phyloP scores from a whole-genome alignment of 2,329 filamentous ascomycete species.

The Aureobasidium sp. region DNA sequence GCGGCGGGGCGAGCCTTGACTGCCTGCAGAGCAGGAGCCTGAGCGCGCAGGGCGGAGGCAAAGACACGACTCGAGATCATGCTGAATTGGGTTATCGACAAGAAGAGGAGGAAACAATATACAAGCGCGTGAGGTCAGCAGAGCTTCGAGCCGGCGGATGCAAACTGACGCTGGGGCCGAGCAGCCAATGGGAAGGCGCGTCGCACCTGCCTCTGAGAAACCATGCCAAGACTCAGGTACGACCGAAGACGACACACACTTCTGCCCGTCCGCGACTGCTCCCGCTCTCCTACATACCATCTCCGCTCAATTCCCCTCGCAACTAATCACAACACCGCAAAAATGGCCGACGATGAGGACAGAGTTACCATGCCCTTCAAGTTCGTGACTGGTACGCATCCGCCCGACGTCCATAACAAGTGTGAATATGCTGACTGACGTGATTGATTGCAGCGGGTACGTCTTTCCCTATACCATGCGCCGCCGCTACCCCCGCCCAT shows the following conservation, averaged over 20 bases:
- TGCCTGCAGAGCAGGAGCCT: conserved; percentile 15
- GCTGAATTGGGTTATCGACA: conserved; percentile 8
- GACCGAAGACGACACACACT: conserved; percentile 5
- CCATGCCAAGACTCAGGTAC: conserved; percentile 5
- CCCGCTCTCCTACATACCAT: background rate
- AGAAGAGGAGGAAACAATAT: background rate
- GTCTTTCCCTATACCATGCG: background rate
- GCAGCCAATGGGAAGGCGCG: background rate
- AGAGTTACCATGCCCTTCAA: conserved; percentile 99
- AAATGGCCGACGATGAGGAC: conserved; percentile 85
- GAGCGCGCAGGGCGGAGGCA: conserved; percentile 29
- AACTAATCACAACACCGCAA: conserved; percentile 39
- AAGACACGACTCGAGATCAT: conserved; percentile 30
- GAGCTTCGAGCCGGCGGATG: background rate
- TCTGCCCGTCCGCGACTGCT: background rate
- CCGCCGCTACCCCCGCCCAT: background rate
- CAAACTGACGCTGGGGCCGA: background rate
- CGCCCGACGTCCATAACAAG: conserved; percentile 25
- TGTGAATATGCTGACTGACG: conserved; percentile 18
- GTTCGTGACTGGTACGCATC: conserved; percentile 89
- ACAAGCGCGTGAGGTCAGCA: conserved; percentile 8
- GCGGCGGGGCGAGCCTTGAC: conserved; percentile 10
- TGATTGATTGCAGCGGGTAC: conserved; percentile 12
- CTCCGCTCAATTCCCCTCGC: conserved; percentile 6
- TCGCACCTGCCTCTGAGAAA: background rate